These are phyloP conservation scores for Apophysomyces variabilis DNA, from an alignment of 371 early-diverging fungal genomes.

Conservation along the genomic window DNA sequence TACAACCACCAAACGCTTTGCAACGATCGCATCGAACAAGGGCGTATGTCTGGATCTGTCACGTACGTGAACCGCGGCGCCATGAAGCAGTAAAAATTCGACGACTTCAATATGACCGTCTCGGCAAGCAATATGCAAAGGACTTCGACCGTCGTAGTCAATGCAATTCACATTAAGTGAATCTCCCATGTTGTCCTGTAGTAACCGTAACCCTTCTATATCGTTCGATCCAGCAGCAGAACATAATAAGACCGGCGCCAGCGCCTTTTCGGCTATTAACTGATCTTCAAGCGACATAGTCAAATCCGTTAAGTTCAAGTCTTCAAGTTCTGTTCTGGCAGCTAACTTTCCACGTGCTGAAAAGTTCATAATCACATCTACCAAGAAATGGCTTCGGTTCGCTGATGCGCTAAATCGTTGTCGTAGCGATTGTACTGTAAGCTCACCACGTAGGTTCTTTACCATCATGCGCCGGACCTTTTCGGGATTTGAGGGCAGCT, in stretches of 20 bases:
- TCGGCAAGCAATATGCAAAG: slow-evolving; percentile 86
- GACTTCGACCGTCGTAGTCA: slow-evolving; percentile 89
- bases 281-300: slow-evolving; percentile 61
- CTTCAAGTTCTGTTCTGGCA: slow-evolving; percentile 23
- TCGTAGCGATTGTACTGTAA: slow-evolving; percentile 74
- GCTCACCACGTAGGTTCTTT: slow-evolving; percentile 90
- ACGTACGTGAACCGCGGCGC: slow-evolving; percentile 92
- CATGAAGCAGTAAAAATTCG: slow-evolving; percentile 78
- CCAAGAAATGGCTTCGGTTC: slow-evolving; percentile 55
- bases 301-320: slow-evolving; percentile 19
- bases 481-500: slow-evolving; percentile 58
- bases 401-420: slow-evolving; percentile 60
- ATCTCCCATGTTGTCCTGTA: slow-evolving; percentile 68
- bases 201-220: slow-evolving; percentile 70
- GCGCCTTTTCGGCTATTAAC: slow-evolving; percentile 70
- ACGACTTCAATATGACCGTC: slow-evolving; percentile 76
- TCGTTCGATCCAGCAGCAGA: slow-evolving; percentile 89
- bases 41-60: slow-evolving; percentile 91
- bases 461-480: slow-evolving; percentile 81
- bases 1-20: slow-evolving; percentile 65
- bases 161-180: slow-evolving; percentile 70
- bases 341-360: slow-evolving; percentile 25
- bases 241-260: slow-evolving; percentile 87
- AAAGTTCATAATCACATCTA: slow-evolving; percentile 52
- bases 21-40: slow-evolving; percentile 79